Evolutionary conservation across 2,329 filamentous ascomycete genomes (phyloP).

Genomic region (Alternaria incomplexa): DNA sequence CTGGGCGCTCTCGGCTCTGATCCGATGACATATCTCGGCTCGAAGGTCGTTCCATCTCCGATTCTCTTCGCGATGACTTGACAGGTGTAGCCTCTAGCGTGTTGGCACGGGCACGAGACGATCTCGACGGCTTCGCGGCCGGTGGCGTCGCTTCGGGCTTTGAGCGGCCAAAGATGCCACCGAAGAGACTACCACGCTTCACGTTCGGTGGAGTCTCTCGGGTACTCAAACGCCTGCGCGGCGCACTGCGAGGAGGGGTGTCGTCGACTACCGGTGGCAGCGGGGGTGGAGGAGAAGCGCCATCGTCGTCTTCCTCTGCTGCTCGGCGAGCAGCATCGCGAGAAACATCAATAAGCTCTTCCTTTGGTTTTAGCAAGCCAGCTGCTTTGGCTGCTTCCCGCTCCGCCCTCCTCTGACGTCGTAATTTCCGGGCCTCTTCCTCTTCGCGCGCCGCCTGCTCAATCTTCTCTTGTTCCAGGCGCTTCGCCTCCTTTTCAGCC

Average conservation of each 20-base stretch:
- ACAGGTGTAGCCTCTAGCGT: slow-evolving; percentile 24
- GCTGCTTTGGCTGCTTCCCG: slow-evolving; percentile 32
- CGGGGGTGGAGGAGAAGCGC: slow-evolving; percentile 6
- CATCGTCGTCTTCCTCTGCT: slow-evolving; percentile 21
- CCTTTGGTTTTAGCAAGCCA: slow-evolving; percentile 13
- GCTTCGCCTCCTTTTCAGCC: slow-evolving; percentile 31
- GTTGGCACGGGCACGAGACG: slow-evolving; percentile 32
- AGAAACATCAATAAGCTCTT: slow-evolving; percentile 16
- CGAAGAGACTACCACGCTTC: slow-evolving; percentile 39
- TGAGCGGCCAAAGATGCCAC: slow-evolving; percentile 42
- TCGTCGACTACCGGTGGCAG: slow-evolving; percentile 24
- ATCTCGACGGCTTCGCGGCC: slow-evolving; percentile 30
- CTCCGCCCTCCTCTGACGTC: slow-evolving; percentile 34
- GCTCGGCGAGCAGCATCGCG: slow-evolving; percentile 37
- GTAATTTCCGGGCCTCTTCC: slow-evolving; percentile 32
- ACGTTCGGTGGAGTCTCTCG: slow-evolving; percentile 32
- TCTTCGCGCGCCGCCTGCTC: slow-evolving; percentile 26
- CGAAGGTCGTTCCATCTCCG: slow-evolving; percentile 28
- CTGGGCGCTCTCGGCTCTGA: slow-evolving; percentile 40
- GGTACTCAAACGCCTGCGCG: slow-evolving; percentile 34
- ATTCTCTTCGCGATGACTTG: slow-evolving; percentile 25
- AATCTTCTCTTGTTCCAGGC: slow-evolving; percentile 17
- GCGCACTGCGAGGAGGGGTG: slow-evolving; percentile 28
- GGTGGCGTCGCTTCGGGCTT: slow-evolving; percentile 37
- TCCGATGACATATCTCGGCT: slow-evolving; percentile 43